Percentiles rank a stretch among this genome's conserved stretches.
phyloP scores from a whole-genome alignment of 2,329 filamentous ascomycete species.

The Fusarium domesticum region DNA sequence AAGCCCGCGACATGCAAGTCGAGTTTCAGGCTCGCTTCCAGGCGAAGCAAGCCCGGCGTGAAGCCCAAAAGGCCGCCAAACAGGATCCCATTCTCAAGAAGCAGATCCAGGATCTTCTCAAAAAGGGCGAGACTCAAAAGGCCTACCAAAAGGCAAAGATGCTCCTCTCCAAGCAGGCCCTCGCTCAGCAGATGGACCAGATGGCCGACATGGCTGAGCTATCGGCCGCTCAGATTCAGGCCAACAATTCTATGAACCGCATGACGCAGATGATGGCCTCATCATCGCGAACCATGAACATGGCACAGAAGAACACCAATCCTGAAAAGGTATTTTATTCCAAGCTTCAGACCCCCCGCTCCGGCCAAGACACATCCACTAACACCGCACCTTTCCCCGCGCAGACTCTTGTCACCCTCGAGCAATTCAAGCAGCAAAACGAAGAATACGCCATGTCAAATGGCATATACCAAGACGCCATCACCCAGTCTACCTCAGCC shows the following conservation, averaged over 20 bases:
- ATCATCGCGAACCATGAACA: constrained; percentile 56
- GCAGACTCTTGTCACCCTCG: constrained; percentile 56
- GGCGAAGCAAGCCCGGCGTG: constrained; percentile 59
- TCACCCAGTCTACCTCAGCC: constrained; percentile 70
- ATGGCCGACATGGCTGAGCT: constrained; percentile 64
- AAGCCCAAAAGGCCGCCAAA: constrained; percentile 59
- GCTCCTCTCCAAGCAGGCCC: constrained; percentile 59
- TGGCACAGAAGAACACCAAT: constrained; percentile 57
- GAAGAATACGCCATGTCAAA: constrained; percentile 63
- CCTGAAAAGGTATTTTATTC: constrained; percentile 48
- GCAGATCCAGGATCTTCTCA: constrained; percentile 61
- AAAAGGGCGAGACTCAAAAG: constrained; percentile 61
- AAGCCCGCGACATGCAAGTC: constrained; percentile 59
- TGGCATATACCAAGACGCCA: constrained; percentile 82
- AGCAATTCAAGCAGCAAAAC: constrained; percentile 60
- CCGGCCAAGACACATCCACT: constrained; percentile 3
- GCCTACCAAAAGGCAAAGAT: constrained; percentile 63
- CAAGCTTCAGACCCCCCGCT: not conserved
- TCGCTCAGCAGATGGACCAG: constrained; percentile 62
- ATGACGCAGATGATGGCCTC: constrained; percentile 64
- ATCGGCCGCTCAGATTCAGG: constrained; percentile 59
- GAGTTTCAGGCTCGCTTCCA: constrained; percentile 63
- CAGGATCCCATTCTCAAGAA: constrained; percentile 60
- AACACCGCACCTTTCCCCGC: constrained; percentile 1
- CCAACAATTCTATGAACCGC: constrained; percentile 63